These are phyloP conservation scores for Claviceps fusiformis DNA, from an alignment of 2,329 filamentous ascomycete genomes.

Conservation along the genomic window DNA sequence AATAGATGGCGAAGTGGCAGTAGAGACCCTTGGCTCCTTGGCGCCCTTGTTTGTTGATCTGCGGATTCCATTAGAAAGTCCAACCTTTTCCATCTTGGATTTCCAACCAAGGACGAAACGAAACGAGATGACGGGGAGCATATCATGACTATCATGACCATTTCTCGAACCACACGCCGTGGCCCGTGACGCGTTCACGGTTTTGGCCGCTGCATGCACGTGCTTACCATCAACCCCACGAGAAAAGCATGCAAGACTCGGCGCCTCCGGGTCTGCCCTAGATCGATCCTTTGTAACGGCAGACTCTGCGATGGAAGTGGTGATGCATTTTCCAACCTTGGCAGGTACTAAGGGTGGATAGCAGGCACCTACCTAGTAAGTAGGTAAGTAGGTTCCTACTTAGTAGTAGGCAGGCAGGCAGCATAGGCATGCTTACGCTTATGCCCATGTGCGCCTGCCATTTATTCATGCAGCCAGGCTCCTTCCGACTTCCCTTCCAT, in stretches of 20 bases:
- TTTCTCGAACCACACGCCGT: neutral
- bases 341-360: no score
- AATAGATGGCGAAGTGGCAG: constrained; percentile 1
- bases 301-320: neutral
- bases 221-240: neutral
- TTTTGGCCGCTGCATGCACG: neutral
- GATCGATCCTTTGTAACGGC: no score
- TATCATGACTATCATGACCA: no score
- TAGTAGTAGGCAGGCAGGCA: no score
- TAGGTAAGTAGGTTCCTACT: neutral
- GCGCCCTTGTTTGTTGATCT: neutral
- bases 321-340: neutral
- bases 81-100: neutral
- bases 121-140: neutral
- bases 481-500: neutral
- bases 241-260: neutral
- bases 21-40: neutral
- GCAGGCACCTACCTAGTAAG: no score
- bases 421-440: no score
- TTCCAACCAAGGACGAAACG: no score
- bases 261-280: no score
- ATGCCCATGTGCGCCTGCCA: neutral
- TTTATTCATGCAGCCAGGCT: neutral
- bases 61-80: neutral
- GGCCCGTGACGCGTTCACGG: neutral